Conservation (phyloP, 345 rosid species). For the Mallotus nudiflorus region DNA sequence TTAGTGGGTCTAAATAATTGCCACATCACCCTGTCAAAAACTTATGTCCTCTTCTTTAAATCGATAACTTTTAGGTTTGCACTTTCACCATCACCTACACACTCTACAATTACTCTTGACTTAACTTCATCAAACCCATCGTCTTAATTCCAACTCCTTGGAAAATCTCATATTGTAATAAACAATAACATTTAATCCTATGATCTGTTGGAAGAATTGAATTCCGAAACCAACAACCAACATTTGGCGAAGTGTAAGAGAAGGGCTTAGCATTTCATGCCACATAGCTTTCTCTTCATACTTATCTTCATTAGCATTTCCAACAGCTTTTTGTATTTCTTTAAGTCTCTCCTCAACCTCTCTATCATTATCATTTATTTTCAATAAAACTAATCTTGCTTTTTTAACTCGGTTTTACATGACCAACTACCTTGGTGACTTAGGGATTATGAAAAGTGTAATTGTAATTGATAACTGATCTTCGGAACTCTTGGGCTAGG, state of each 20-base stretch:
- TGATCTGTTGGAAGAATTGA: constrained; percentile 85
- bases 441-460: constrained; percentile 82
- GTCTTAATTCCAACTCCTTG: constrained; percentile 59
- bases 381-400: constrained; percentile 67
- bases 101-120: too few relatives aligned
- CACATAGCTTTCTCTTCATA: constrained; percentile 65
- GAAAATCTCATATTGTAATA: constrained; percentile 80
- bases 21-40: constrained; percentile 84
- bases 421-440: constrained; percentile 89
- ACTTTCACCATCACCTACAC: too few relatives aligned
- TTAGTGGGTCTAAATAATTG: too few relatives aligned
- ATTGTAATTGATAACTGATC: too few relatives aligned
- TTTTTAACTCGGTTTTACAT: constrained; percentile 73
- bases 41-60: too few relatives aligned
- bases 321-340: constrained; percentile 75
- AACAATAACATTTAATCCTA: constrained; percentile 77
- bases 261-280: constrained; percentile 72
- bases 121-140: too few relatives aligned
- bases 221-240: constrained; percentile 73
- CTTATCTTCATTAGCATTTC: constrained; percentile 35
- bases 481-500: too few relatives aligned
- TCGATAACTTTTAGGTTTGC: too few relatives aligned
- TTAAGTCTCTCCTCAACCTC: constrained; percentile 78
- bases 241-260: constrained; percentile 63
- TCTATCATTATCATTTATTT: constrained; percentile 64